Percentiles rank a stretch among this genome's conserved stretches.
phyloP scores from a whole-genome alignment of 2,329 filamentous ascomycete species.

The Fusarium cicatricum region DNA sequence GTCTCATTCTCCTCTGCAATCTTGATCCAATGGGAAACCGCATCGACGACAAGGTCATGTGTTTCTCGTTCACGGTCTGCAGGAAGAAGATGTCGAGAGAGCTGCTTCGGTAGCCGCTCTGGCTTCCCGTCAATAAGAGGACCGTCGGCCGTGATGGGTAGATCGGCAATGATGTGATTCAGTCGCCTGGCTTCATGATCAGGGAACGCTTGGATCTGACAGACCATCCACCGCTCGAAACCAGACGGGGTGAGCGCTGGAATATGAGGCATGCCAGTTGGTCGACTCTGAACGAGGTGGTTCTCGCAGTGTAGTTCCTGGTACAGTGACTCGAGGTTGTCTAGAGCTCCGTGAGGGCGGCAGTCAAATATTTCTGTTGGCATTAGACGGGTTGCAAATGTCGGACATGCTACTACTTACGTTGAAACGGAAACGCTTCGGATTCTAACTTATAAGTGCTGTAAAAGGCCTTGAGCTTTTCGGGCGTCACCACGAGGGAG shows the following conservation, averaged over 20 bases:
- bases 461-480: conserved; percentile 80
- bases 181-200: conserved; percentile 77
- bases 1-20: conserved; percentile 31
- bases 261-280: conserved; percentile 62
- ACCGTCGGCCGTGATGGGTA: conserved; percentile 68
- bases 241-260: conserved; percentile 73
- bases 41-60: conserved; percentile 67
- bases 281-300: conserved; percentile 67
- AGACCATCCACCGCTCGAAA: conserved; percentile 75
- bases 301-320: conserved; percentile 64
- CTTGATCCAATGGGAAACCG: conserved; percentile 58
- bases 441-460: conserved; percentile 67
- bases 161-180: conserved; percentile 70
- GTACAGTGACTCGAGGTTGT: conserved; percentile 59
- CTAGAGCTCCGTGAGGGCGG: conserved; percentile 38
- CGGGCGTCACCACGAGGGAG: conserved; percentile 73
- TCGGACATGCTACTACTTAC: conserved; percentile 51
- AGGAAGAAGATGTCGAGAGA: conserved; percentile 78
- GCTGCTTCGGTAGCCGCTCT: conserved; percentile 80
- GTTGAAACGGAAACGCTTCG: conserved; percentile 74
- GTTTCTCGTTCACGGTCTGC: conserved; percentile 62
- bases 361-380: conserved; percentile 61
- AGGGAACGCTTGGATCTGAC: conserved; percentile 78
- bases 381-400: conserved; percentile 5
- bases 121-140: conserved; percentile 69